Base-by-base conservation (phyloP, 306 rosid species). In the Alnus rubra region DNA sequence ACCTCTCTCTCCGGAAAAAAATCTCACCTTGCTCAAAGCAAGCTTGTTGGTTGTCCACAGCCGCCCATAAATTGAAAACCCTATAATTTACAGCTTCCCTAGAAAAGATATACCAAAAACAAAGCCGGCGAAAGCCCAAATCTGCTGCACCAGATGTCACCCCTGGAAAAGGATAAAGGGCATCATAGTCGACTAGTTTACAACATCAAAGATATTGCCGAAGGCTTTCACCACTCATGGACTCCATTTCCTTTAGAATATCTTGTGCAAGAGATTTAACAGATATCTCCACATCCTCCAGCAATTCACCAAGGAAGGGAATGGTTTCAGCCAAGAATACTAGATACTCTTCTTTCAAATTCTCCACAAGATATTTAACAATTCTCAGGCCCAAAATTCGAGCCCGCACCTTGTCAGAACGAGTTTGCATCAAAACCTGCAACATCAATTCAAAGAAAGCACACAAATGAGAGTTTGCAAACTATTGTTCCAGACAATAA, bases 381-480 rank as follows among this genome's bases (percentile, higher is more conserved):
- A 89, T 74, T 79, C 92, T 89, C 4, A 94, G 87, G n/a, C 94
- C 97, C 88, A 94, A 79, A 44, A 89, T 87, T 82, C 94, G 87
- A n/a, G 90, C 67, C 55, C 97, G 90, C 8, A 87, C 76, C 82
- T 86, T 92, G 19, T 95, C 97, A 51, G 90, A 88, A 33, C 98
- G 80, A 55, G 98, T 92, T 69, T 88, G 97, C 96, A 95, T 89
- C 84, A 95, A 87, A 35, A 95, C 98, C 98, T 95, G 87, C 60
- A 86, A 62, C 7, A 74, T 76, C 74, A 62, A 59, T 55, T 48
- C 10, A 2, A 33, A 54, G 23, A 33, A 33, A 33, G 51, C 1
- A 64, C 23, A 54, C 49, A 72, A n/a, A 37, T 35, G 64, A 44
- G 76, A 50, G 68, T 58, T 45, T 13, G 64, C 50, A 37, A 4